Base-by-base conservation (phyloP, 805 yeast species). In the Pichia thaimueangensis region DNA sequence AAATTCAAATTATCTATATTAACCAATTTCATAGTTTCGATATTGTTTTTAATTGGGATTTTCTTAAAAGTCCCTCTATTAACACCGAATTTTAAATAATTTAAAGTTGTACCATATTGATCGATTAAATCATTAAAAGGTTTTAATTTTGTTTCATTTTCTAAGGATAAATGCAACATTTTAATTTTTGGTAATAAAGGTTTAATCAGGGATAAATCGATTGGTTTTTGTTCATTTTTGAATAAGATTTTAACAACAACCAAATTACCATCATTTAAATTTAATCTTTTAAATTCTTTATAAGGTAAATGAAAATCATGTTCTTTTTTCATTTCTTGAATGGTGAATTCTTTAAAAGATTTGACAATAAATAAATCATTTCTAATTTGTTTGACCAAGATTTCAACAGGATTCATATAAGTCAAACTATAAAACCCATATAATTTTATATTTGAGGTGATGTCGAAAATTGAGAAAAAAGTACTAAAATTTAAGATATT, bases 251-350 rank as follows among this genome's bases (percentile, higher is more conserved):
- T 58, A 23, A 58, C 58, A 17, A 58, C 60, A 19, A 58, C 61
- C 30, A 58, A 46, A 35, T 55, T 57, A 25, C 62, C 62, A 45
- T 57, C 53, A 27, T 52, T 54, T 25, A 58, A 42, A 35, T 56
- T 54, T 30, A 58, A 43, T 30, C 62, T 47, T 41, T 54, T 56
- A 39, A 58, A 58, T 34, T 58, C 62, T 37, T 58, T 58, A 33
- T 58, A 57, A 19, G 62, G 62, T 31, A 58, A 48, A 50, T 58
- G 62, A 42, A 58, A 58, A 45, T 58, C 62, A 41, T 57, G 62
- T 39, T 57, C 61, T 27, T 49, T 52, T 41, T 57, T 58, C 61
- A 57, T 55, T 42, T 58, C 62, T 36, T 56, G 57, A 19, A 50
- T 49, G 5, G 60, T 56, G 31, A 53, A 58, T 45, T 57, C 61